Conservation (phyloP, 768 basidiomycete genomes). For the Lentinula sp. region DNA sequence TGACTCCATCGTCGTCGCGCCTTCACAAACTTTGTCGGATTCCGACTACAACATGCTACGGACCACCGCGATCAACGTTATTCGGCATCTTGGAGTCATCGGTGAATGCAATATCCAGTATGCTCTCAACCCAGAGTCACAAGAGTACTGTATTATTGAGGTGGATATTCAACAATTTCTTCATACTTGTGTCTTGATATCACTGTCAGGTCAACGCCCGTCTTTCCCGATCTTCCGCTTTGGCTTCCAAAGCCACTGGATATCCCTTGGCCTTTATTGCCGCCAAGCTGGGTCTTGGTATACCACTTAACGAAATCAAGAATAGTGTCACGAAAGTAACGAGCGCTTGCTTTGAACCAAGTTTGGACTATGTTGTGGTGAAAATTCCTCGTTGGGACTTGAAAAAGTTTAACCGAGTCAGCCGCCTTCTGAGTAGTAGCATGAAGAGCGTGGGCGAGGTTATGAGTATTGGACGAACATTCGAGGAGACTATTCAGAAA, state of each 20-base stretch:
- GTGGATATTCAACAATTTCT: slow-evolving; percentile 26
- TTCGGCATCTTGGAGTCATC: slow-evolving; percentile 95
- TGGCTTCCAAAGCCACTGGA: slow-evolving; percentile 97
- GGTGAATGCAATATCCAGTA: slow-evolving; percentile 99
- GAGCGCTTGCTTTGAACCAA: slow-evolving; percentile 96
- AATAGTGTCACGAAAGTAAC: slow-evolving; percentile 97
- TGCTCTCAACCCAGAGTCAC: slow-evolving; percentile 90
- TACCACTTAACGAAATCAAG: slow-evolving; percentile 96
- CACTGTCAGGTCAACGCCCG: slow-evolving; percentile 78
- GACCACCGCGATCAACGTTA: slow-evolving; percentile 96
- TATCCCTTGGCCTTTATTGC: slow-evolving; percentile 98
- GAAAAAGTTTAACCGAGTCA: slow-evolving; percentile 96
- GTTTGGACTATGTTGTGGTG: slow-evolving; percentile 94
- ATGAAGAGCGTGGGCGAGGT: slow-evolving; percentile 99
- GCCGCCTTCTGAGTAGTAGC: slow-evolving; percentile 82
- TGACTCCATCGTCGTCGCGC: slow-evolving; percentile 97
- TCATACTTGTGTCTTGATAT: not conserved
- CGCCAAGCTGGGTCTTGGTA: slow-evolving; percentile 94
- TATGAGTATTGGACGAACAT: slow-evolving; percentile 97
- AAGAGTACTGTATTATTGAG: slow-evolving; percentile 99
- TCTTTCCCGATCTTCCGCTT: slow-evolving; percentile 93
- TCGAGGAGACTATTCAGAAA: slow-evolving; percentile 98
- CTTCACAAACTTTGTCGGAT: slow-evolving; percentile 97
- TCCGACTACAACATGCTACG: slow-evolving; percentile 99
- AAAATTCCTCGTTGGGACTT: slow-evolving; percentile 99